A percentile compares a stretch with the other conserved stretches of the same genome.
Conservation (phyloP, 495 filamentous ascomycete species). For the Tuber magnatum region DNA sequence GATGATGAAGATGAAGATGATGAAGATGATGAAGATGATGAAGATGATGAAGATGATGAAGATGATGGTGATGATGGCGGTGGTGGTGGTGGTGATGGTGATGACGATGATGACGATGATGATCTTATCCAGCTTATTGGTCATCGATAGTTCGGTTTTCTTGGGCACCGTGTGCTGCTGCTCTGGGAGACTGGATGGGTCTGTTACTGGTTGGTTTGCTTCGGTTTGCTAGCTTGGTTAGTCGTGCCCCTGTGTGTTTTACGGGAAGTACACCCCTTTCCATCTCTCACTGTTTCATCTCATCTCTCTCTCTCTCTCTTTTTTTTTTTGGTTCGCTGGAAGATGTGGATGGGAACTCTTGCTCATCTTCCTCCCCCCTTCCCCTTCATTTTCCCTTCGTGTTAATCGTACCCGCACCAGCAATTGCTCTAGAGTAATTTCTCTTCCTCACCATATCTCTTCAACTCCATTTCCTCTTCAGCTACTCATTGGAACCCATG, state of each 20-base stretch:
- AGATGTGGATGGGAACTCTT: background rate
- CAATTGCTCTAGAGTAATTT: background rate
- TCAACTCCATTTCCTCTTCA: background rate
- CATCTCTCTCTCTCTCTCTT: background rate
- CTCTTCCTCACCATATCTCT: background rate
- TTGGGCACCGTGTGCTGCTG: background rate
- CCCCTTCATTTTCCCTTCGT: background rate
- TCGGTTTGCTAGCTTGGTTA: background rate
- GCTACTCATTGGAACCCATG: background rate
- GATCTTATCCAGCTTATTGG: conserved; percentile 63
- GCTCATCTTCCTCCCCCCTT: background rate
- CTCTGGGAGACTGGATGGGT: background rate
- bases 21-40: conserved; percentile 50
- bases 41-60: conserved; percentile 47
- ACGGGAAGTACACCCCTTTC: background rate
- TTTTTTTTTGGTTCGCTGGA: background rate
- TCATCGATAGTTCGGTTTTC: conserved; percentile 50
- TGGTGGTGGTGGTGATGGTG: conserved; percentile 46
- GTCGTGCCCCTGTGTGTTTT: background rate
- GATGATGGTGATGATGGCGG: conserved; percentile 29
- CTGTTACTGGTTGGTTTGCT: background rate
- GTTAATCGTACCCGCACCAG: background rate
- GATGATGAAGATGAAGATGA: conserved; percentile 52
- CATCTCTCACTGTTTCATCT: background rate
- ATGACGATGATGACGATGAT: conserved; percentile 51